Evolutionary conservation across 257 asterid species (phyloP).

Genomic region (Echium plantagineum): DNA sequence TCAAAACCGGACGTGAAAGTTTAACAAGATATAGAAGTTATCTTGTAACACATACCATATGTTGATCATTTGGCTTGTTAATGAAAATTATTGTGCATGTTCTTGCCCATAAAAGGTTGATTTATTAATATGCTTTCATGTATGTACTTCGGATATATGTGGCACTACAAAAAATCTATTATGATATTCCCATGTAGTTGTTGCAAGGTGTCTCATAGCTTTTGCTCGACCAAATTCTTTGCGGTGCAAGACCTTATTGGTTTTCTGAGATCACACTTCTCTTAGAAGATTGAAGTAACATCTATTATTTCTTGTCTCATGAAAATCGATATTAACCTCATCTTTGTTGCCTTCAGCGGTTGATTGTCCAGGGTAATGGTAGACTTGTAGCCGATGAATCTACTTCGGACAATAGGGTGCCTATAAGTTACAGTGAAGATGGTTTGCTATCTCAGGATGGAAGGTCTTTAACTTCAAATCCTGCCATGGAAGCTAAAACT

Average conservation of each 20-base stretch:
- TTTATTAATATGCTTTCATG: not conserved
- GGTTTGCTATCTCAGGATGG: constrained; percentile 33
- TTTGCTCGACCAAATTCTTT: not conserved
- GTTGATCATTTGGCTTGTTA: not conserved
- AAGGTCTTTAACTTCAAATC: constrained; percentile 26
- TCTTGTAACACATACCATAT: not conserved
- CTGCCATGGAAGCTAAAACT: constrained; percentile 24
- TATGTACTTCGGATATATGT: not conserved
- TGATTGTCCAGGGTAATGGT: constrained; percentile 37
- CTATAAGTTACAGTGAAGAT: constrained; percentile 33
- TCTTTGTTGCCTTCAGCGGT: constrained; percentile 24
- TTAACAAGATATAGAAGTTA: not conserved
- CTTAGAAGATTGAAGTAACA: not conserved
- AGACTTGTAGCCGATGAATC: constrained; percentile 28
- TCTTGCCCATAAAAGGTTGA: not conserved
- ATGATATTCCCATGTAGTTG: not conserved
- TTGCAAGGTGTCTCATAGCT: not conserved
- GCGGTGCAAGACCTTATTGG: not conserved
- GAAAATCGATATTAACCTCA: constrained; percentile 13
- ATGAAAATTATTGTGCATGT: no score
- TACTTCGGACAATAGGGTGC: constrained; percentile 25
- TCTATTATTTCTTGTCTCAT: not conserved
- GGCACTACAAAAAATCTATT: not conserved
- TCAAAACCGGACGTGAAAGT: no score
- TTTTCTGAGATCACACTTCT: not conserved